Evolutionary conservation across 1,284 basidiomycete genomes (phyloP), one percentile per base, ranked within the genome.

Genomic region (Termitomyces sp.): DNA sequence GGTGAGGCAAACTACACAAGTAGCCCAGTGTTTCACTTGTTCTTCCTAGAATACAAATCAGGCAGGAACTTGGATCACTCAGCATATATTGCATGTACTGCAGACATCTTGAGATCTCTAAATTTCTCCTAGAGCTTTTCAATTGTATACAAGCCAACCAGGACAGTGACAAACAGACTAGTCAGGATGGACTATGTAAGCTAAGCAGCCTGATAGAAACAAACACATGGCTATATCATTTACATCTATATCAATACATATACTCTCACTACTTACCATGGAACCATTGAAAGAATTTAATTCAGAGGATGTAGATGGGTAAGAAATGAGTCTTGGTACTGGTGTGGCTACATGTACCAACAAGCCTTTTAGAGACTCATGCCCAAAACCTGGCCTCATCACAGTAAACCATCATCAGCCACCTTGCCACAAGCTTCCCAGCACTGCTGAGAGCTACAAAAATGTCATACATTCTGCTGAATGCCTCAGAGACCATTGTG

Each of bases 111-210:
- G 9, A 97, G 75, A 68, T 99, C 96, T 11, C 97, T 97, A 68
- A 98, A 95, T 71, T 98, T 98, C 49, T 95, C 88, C 96, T 96
- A 99, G 3, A 99, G 82, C 66, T 99, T 97, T 68, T 98, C 95
- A 55, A 97, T 83, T 0, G 97, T 99, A 72, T 99, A 98, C 3
- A 97, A 71, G 33, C 97, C 96, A 31, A 98, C 93, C 46, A 99
- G 76, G 3, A 92, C 88, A 1, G 93, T 98, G 51, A 91, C 93
- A 66, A 99, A 99, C 31, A 98, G 77, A 35, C 96, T 97, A 44
- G 99, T 84, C 88, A 93, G n/a, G n/a, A n/a, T n/a, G n/a, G n/a
- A n/a, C n/a, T 24, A 24, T 24, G 21, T 24, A 24, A 24, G 21
- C n/a, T n/a, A n/a, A n/a, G n/a, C n/a, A n/a, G n/a, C 5, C 21